These are phyloP conservation scores for Hemisphaericaspora lyxosophila DNA, from an alignment of 1,139 yeast species.

Conservation along the genomic window DNA sequence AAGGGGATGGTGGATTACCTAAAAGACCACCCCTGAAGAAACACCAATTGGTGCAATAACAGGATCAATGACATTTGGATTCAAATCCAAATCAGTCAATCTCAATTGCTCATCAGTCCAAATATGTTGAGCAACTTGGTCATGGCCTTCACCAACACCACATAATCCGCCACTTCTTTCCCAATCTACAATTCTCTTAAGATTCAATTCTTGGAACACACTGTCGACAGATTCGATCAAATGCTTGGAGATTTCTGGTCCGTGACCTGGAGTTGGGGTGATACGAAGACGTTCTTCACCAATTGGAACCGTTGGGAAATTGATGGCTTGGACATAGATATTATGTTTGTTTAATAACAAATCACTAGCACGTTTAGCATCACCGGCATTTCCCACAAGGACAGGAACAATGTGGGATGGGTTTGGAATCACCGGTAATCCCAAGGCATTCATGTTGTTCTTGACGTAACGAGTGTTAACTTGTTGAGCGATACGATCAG, in stretches of 20 bases:
- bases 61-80: conserved; percentile 64
- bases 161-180: conserved; percentile 77
- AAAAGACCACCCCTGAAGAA: conserved; percentile 58
- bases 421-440: conserved; percentile 94
- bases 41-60: conserved; percentile 59
- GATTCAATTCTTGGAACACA: conserved; percentile 71
- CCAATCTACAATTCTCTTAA: conserved; percentile 82
- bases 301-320: conserved; percentile 95
- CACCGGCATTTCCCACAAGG: conserved; percentile 88
- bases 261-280: conserved; percentile 98
- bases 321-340: conserved; percentile 96
- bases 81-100: conserved; percentile 60
- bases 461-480: conserved; percentile 83
- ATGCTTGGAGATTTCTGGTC: conserved; percentile 69
- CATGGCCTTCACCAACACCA: conserved; percentile 69
- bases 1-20: conserved; percentile 1
- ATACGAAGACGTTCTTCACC: conserved; percentile 95
- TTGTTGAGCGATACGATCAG: conserved; percentile 83
- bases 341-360: conserved; percentile 76
- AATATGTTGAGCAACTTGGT: conserved; percentile 52
- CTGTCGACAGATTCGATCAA: conserved; percentile 77
- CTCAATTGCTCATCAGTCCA: conserved; percentile 84
- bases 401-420: conserved; percentile 98
- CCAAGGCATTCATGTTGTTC: conserved; percentile 61
- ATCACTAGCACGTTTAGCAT: conserved; percentile 90